Conservation (phyloP, 2,329 filamentous ascomycete genomes). For the Fusarium oxysporum region DNA sequence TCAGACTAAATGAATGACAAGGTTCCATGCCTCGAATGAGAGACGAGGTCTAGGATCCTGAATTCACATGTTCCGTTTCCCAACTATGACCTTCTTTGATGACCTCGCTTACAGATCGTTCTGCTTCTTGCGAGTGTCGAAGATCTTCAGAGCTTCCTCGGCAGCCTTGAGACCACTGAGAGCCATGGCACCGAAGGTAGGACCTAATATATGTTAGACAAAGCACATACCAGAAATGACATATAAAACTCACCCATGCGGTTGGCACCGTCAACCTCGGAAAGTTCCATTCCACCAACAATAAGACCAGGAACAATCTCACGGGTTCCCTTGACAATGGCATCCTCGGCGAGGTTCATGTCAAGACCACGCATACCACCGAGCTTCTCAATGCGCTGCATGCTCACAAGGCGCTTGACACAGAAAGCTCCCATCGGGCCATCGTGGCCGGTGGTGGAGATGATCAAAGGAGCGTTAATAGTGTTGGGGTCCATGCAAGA, state of each 20-base stretch:
- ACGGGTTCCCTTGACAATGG: conserved; percentile 91
- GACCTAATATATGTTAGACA: conserved; percentile 53
- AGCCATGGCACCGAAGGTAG: conserved; percentile 90
- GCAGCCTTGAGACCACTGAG: conserved; percentile 90
- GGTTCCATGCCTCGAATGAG: conserved; percentile 25
- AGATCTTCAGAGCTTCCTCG: conserved; percentile 83
- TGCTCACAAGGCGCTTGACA: conserved; percentile 90
- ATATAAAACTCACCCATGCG: conserved; percentile 73
- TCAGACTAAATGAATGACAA: conserved; percentile 30
- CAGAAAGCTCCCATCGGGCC: conserved; percentile 91
- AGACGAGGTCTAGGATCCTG: conserved; percentile 7
- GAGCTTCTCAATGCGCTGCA: conserved; percentile 84
- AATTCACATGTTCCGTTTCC: background rate
- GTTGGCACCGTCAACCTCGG: conserved; percentile 90
- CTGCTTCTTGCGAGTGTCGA: conserved; percentile 81
- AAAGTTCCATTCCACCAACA: conserved; percentile 94
- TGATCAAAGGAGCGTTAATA: conserved; percentile 89
- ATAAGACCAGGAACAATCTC: conserved; percentile 90
- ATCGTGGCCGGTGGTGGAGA: conserved; percentile 92
- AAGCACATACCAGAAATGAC: no score
- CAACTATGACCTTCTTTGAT: background rate
- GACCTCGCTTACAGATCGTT: conserved; percentile 66
- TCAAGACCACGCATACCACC: conserved; percentile 94
- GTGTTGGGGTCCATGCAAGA: conserved; percentile 98
- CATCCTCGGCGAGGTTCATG: conserved; percentile 92